Evolutionary conservation across 1,139 yeast genomes (phyloP), one percentile per base, ranked within the genome.

Genomic region (Pichia sp.): DNA sequence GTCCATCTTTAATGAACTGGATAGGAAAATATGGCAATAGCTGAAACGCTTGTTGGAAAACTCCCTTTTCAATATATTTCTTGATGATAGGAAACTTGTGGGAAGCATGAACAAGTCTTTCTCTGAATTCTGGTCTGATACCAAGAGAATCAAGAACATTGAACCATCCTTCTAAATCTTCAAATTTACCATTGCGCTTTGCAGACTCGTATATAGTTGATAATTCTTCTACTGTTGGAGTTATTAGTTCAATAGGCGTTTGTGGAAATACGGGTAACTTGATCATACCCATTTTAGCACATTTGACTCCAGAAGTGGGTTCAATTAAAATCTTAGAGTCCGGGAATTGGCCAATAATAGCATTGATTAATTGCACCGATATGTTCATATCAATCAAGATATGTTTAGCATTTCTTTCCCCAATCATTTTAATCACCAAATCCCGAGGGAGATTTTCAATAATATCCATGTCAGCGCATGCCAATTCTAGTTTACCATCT

Each of bases 391-490:
- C 96, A 39, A 82, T 57, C 3, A 83, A 69, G 3, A 85, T 71
- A 38, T 68, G 62, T 7, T 61, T 52, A 0, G 85, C 81, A 1
- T 57, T 44, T 3, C 64, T 54, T 16, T 55, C 38, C 1, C 47
- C 48, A 3, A 79, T 55, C 52, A 67, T 65, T 0, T 60, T 41
- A 3, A 58, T 50, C 3, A 83, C 68, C 49, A 72, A 73, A 0
- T 61, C 60, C 0, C 64, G 48, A 29, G 75, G 67, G 46, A 79
- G 54, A 29, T 71, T 66, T 52, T 84, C 86, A 23, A 82, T 67
- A 10, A 83, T 76, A 10, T 68, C 68, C 96, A 88, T 87, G 57
- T 85, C 95, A 4, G 95, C 92, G 59, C 88, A 80, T 0, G 95
- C 95, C 23, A 85, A 68, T 6, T 84, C 59, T 42, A 87, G 66